A percentile compares a stretch with the other conserved stretches of the same genome.
These are phyloP conservation scores for Cucurbita moschata DNA, from an alignment of 306 rosid genomes.

Conservation along the genomic window DNA sequence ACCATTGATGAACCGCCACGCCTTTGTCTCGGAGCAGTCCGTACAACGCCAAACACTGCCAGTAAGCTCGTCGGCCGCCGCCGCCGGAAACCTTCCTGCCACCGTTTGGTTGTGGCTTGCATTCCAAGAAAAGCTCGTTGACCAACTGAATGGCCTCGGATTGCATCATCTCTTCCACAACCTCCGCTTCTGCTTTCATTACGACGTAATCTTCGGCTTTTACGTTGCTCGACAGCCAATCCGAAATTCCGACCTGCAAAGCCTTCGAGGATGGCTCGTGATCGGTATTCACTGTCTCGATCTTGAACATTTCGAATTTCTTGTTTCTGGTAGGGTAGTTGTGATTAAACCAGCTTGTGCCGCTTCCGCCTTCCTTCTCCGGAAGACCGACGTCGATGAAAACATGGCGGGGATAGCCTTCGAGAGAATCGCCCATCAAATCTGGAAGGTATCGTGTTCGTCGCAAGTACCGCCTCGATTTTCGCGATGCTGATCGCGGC, in stretches of 20 bases:
- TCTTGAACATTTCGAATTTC: constrained; percentile 50
- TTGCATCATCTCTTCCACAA: constrained; percentile 63
- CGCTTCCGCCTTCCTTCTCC: constrained; percentile 39
- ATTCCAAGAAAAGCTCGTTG: constrained; percentile 81
- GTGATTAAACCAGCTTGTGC: constrained; percentile 31
- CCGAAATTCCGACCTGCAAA: constrained; percentile 31
- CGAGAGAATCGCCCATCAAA: constrained; percentile 60
- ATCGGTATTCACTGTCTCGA: constrained; percentile 32
- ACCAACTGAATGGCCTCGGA: constrained; percentile 32
- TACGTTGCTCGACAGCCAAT: constrained; percentile 54
- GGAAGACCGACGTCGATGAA: constrained; percentile 53
- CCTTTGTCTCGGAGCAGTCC: constrained; percentile 72
- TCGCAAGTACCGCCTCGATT: constrained; percentile 35
- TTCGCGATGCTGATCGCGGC: constrained; percentile 51
- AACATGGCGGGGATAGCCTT: constrained; percentile 46
- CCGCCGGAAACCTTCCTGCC: constrained; percentile 10
- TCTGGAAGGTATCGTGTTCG: constrained; percentile 46
- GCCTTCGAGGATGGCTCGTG: neutral
- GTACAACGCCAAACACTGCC: constrained; percentile 78
- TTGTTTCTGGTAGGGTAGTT: constrained; percentile 56
- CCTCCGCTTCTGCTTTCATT: constrained; percentile 75
- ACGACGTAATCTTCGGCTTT: constrained; percentile 69
- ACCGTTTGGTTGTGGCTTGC: constrained; percentile 32
- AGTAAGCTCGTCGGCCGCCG: constrained; percentile 43
- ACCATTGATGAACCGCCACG: constrained; percentile 92